These are phyloP conservation scores for Paxillus involutus DNA, from an alignment of 768 basidiomycete genomes.

Conservation along the genomic window DNA sequence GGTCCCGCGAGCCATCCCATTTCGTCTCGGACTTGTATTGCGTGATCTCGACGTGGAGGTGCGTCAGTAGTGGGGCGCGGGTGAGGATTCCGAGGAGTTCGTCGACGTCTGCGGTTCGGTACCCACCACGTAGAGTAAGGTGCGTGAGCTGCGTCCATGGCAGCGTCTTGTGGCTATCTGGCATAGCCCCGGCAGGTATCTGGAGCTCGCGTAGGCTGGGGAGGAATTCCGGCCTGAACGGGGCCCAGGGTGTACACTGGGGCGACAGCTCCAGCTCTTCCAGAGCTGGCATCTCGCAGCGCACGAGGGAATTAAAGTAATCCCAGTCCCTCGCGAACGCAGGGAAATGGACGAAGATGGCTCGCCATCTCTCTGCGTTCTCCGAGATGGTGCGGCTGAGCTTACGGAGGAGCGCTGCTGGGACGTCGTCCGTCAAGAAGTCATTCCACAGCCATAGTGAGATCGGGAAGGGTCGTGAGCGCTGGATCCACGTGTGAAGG, in stretches of 20 bases:
- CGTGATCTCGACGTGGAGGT: conserved; percentile 32
- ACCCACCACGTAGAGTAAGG: conserved; percentile 31
- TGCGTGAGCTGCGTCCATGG: conserved; percentile 33
- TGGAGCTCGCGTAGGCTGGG: conserved; percentile 25
- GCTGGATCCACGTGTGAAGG: conserved; percentile 26
- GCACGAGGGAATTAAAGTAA: conserved; percentile 22
- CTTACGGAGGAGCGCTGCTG: conserved; percentile 21
- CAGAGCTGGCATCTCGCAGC: conserved; percentile 22
- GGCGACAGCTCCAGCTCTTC: conserved; percentile 34
- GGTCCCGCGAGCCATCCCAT: conserved; percentile 21
- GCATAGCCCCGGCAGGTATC: conserved; percentile 32
- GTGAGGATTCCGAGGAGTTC: conserved; percentile 25
- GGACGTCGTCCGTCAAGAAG: conserved; percentile 33
- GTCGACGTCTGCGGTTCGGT: conserved; percentile 25
- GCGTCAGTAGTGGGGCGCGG: conserved; percentile 24
- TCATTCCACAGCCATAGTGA: conserved; percentile 32
- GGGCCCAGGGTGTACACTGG: conserved; percentile 31
- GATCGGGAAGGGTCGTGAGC: conserved; percentile 24
- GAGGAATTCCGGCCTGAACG: conserved; percentile 26
- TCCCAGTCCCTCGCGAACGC: conserved; percentile 29
- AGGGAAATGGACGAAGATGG: conserved; percentile 32
- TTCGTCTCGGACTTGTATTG: conserved; percentile 29
- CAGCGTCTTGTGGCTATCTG: conserved; percentile 30
- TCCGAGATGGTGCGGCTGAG: conserved; percentile 18
- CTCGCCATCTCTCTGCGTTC: conserved; percentile 28